A percentile compares a stretch with the other conserved stretches of the same genome.
phyloP scores from a whole-genome alignment of 2,329 filamentous ascomycete genomes.

The Cryphonectria parasitica region DNA sequence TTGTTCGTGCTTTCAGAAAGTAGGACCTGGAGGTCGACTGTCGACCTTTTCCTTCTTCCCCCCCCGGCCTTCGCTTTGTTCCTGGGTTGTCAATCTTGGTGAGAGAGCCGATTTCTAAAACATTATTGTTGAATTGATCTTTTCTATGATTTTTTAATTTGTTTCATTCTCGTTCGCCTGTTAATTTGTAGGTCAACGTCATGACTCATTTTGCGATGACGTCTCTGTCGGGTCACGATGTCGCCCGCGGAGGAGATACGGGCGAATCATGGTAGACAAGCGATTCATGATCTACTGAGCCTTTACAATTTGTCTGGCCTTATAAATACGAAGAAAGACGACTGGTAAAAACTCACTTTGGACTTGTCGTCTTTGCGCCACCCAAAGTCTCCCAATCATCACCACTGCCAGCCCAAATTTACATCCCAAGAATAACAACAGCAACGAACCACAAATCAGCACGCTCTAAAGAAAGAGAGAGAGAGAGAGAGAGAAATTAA shows the following conservation, averaged over 20 bases:
- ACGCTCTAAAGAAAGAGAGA: background rate
- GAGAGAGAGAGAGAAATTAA: too few species aligned
- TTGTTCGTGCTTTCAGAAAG: background rate
- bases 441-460: background rate
- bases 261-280: background rate
- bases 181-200: background rate
- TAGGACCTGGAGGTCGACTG: background rate
- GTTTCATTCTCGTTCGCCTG: too few species aligned
- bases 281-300: background rate
- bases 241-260: background rate
- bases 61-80: too few species aligned
- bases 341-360: background rate
- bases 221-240: background rate
- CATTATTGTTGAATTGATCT: too few species aligned
- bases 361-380: background rate
- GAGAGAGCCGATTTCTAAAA: background rate
- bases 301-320: background rate
- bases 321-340: background rate
- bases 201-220: constrained; percentile 7
- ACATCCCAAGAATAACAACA: background rate
- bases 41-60: background rate
- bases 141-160: background rate
- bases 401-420: background rate
- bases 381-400: background rate
- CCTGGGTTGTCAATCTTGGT: background rate